Evolutionary conservation across 176 grass and related monocot species (phyloP).

Genomic region (Triticum monococcum): DNA sequence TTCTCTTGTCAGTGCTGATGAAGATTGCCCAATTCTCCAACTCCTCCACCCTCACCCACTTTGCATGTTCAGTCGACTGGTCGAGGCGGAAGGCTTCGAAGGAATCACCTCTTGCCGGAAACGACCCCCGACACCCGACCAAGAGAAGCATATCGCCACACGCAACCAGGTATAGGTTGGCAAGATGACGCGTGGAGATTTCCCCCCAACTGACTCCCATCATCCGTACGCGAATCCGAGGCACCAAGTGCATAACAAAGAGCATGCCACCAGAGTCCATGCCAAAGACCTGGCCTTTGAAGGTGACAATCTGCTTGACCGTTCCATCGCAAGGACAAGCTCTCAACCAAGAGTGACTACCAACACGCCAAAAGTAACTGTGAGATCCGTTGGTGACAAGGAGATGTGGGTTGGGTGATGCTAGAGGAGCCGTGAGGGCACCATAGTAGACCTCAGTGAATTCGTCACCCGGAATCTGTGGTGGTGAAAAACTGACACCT

Average conservation of each 20-base stretch:
- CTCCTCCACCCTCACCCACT: background rate
- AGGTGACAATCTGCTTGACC: background rate
- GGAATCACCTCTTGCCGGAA: background rate
- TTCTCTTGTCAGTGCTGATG: background rate
- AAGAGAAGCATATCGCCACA: constrained; percentile 1
- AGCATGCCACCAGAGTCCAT: background rate
- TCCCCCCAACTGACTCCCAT: background rate
- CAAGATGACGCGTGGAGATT: background rate
- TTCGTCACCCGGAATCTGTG: background rate
- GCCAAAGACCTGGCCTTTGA: background rate
- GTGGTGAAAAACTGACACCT: background rate
- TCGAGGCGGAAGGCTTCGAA: background rate
- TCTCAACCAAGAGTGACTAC: background rate
- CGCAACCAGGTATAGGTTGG: background rate
- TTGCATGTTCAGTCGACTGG: background rate
- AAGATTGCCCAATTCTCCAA: background rate
- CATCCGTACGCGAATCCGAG: background rate
- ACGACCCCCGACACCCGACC: background rate
- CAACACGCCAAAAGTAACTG: background rate
- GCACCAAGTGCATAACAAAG: background rate
- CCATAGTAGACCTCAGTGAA: background rate
- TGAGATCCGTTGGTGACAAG: background rate
- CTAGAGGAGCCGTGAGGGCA: background rate
- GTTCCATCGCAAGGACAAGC: background rate
- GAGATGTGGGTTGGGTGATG: background rate